These are phyloP conservation scores for Corynascus novoguineensis DNA, from an alignment of 495 filamentous ascomycete genomes.

Conservation along the genomic window DNA sequence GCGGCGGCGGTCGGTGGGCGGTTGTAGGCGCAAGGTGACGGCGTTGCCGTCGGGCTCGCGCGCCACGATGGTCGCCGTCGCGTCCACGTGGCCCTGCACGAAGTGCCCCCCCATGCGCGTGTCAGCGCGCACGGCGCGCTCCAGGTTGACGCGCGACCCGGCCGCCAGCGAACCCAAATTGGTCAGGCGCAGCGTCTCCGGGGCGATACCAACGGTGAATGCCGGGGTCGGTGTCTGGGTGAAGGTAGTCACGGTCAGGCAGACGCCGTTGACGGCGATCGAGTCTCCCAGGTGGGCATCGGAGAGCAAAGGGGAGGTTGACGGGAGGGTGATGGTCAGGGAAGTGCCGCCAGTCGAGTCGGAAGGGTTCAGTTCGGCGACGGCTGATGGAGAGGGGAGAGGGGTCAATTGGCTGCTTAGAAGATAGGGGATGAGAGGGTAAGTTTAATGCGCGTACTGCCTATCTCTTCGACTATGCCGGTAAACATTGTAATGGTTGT, in stretches of 20 bases:
- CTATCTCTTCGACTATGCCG: conserved; percentile 90
- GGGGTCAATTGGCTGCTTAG: conserved; percentile 1
- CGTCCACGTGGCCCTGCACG: conserved; percentile 92
- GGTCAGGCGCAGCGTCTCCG: conserved; percentile 93
- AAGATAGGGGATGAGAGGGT: conserved; percentile 6
- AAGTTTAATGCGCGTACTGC: too few species aligned
- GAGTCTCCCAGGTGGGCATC: conserved; percentile 88
- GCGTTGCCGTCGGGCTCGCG: conserved; percentile 79
- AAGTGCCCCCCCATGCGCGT: conserved; percentile 89
- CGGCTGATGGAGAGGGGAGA: conserved; percentile 50
- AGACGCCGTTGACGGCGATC: conserved; percentile 81
- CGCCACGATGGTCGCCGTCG: conserved; percentile 64
- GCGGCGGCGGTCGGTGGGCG: conserved; percentile 56
- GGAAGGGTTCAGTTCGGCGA: conserved; percentile 72
- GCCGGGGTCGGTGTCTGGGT: conserved; percentile 31
- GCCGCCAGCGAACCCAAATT: conserved; percentile 70
- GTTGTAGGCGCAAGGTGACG: conserved; percentile 74
- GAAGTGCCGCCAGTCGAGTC: conserved; percentile 82
- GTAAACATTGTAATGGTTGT: conserved; percentile 72
- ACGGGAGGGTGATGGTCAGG: conserved; percentile 67
- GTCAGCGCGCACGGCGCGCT: conserved; percentile 79
- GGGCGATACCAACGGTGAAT: conserved; percentile 93
- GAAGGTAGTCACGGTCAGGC: conserved; percentile 88
- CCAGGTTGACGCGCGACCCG: conserved; percentile 69
- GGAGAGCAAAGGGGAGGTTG: conserved; percentile 63